Conservation (phyloP, 2,329 filamentous ascomycete species). For the Cordyceps fumosorosea region DNA sequence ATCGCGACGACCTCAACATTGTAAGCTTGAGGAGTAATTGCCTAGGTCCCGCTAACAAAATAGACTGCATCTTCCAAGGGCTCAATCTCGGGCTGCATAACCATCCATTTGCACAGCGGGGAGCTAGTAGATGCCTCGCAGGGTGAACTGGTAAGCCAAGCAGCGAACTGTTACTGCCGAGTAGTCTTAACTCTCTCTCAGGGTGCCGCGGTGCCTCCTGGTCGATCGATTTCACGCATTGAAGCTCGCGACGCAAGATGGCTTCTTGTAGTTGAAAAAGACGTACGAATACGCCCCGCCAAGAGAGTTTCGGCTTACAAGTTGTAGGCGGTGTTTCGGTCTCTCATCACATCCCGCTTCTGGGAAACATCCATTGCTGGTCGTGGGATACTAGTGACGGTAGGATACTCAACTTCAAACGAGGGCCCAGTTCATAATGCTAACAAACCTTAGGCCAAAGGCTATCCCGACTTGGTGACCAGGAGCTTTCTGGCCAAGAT, state of each 20-base stretch:
- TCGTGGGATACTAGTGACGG: slow-evolving; percentile 63
- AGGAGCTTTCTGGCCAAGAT: slow-evolving; percentile 56
- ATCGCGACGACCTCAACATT: slow-evolving; percentile 62
- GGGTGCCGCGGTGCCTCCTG: slow-evolving; percentile 55
- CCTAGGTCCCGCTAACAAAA: slow-evolving; percentile 13
- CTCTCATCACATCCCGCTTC: slow-evolving; percentile 51
- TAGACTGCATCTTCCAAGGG: slow-evolving; percentile 71
- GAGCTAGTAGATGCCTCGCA: slow-evolving; percentile 27
- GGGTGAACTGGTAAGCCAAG: slow-evolving; percentile 23
- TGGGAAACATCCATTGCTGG: slow-evolving; percentile 43
- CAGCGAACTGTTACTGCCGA: background rate
- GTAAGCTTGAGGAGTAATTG: slow-evolving; percentile 34
- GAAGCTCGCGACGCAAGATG: slow-evolving; percentile 47
- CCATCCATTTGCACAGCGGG: slow-evolving; percentile 38
- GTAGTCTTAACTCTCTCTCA: slow-evolving; percentile 24
- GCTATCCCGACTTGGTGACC: slow-evolving; percentile 71
- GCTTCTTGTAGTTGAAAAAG: slow-evolving; percentile 74
- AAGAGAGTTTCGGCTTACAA: slow-evolving; percentile 14
- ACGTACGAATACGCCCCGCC: slow-evolving; percentile 39
- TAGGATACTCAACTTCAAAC: slow-evolving; percentile 25
- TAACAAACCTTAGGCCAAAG: slow-evolving; percentile 57
- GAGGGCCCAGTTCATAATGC: background rate
- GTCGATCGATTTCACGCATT: slow-evolving; percentile 42
- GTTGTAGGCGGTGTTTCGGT: slow-evolving; percentile 64
- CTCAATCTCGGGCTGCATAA: slow-evolving; percentile 54